Conservation (phyloP, 2,329 filamentous ascomycete genomes). For the Colletotrichum sidae region DNA sequence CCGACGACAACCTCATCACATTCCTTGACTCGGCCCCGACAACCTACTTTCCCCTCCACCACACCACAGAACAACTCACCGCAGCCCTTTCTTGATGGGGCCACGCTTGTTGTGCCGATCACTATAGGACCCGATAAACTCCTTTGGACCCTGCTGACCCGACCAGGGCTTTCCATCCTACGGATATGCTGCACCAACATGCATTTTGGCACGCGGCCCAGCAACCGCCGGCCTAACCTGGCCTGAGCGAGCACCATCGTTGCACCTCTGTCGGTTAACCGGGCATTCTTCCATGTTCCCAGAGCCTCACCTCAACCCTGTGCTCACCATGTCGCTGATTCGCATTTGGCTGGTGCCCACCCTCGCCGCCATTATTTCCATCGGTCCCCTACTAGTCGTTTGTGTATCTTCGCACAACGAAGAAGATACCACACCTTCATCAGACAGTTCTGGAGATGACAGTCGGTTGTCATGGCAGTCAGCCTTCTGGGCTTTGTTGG, state of each 20-base stretch:
- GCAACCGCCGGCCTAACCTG: no score
- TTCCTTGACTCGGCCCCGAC: constrained; percentile 5
- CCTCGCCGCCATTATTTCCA: not conserved
- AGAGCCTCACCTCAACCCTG: constrained; percentile 15
- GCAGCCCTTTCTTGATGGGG: constrained; percentile 14
- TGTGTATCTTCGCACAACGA: no score
- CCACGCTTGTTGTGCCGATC: constrained; percentile 13
- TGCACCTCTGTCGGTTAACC: no score
- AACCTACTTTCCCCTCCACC: not conserved
- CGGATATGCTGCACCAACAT: constrained; percentile 15
- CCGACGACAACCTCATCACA: constrained; percentile 34
- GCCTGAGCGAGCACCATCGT: not conserved
- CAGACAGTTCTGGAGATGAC: not conserved
- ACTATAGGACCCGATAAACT: constrained; percentile 13
- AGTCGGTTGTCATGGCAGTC: constrained; percentile 14
- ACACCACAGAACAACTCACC: not conserved
- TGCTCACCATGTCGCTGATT: constrained; percentile 13
- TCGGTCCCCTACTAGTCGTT: no score
- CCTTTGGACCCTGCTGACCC: constrained; percentile 24
- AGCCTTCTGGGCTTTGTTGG: constrained; percentile 11
- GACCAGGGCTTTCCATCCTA: constrained; percentile 1
- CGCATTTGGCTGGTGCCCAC: not conserved
- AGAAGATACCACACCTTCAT: no score
- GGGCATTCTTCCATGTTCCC: not conserved
- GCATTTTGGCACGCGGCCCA: not conserved